Evolutionary conservation across 139 green algal genomes (phyloP).

Genomic region (Astrephomene gubernaculifera): DNA sequence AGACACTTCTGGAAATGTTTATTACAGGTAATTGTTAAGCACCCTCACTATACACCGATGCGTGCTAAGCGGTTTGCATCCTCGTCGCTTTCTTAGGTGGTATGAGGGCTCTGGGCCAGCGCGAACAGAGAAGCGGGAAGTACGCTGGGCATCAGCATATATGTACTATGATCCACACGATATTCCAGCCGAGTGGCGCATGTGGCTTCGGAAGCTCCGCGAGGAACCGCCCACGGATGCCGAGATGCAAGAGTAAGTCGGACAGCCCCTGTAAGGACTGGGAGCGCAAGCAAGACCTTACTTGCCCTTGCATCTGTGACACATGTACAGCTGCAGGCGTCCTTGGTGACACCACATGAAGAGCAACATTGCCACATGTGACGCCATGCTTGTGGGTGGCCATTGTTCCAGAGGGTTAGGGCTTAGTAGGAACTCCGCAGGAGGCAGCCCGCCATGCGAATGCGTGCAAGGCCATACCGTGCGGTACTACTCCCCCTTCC

Average conservation of each 20-base stretch:
- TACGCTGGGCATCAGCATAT: conserved; percentile 34
- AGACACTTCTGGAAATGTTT: conserved; percentile 11
- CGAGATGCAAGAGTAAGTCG: conserved; percentile 55
- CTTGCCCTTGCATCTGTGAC: neutral
- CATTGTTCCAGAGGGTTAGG: neutral
- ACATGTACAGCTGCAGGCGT: no score
- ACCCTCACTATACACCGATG: neutral
- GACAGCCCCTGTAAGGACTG: neutral
- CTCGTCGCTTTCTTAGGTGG: conserved; percentile 7
- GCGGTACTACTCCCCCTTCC: no score
- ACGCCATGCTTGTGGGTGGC: neutral
- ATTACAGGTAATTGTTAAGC: conserved; percentile 1
- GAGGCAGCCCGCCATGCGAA: neutral
- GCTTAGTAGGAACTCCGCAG: neutral
- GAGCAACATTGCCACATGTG: neutral
- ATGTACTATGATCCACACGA: conserved; percentile 38
- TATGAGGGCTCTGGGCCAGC: conserved; percentile 4
- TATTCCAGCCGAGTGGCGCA: conserved; percentile 62
- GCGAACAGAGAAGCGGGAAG: conserved; percentile 28
- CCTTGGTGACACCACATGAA: no score
- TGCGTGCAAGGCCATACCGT: no score
- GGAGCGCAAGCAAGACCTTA: neutral
- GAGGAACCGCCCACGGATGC: conserved; percentile 51
- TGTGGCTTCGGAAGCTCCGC: conserved; percentile 58
- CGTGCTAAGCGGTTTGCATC: neutral